Evolutionary conservation across 2,329 filamentous ascomycete species (phyloP), one percentile per base, ranked within the genome.

Genomic region (Apiospora hydei): DNA sequence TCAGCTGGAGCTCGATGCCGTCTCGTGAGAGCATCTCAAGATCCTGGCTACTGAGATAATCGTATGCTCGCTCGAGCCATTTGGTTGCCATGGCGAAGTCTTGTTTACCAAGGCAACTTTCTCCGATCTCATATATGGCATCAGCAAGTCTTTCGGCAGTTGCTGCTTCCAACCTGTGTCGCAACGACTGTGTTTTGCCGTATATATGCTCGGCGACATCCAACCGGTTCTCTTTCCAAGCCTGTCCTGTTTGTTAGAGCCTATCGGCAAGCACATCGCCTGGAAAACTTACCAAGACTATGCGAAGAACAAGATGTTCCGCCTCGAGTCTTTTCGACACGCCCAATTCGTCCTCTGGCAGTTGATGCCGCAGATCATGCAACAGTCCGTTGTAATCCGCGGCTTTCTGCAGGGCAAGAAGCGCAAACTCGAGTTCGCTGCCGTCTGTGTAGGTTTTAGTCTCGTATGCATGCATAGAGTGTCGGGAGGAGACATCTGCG

Each of bases 131-230:
- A 74, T 91, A 93, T 10, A 95, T 85, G 2, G 92, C 83, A 76
- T 94, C 91, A 4, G 91, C 88, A 61, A 95, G 82, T 49, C 84
- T 85, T 79, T 95, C 92, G 1, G 87, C 85, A 1, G 86, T 86
- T 2, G 81, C 74, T 0, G 86, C 80, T 61, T 91, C 86, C 2
- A 89, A 79, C 0, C 70, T 77, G 30, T 77, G 77, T 49, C 76
- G 80, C 13, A 82, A 80, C n/a, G 73, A 82, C 76, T 83, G 82
- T 1, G 89, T 82, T 76, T 93, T 93, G 47, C 81, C 82, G 80
- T 92, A 95, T 85, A 96, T 90, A 80, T 94, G 90, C 71, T 97
- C 94, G 41, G 94, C 93, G 67, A 95, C 88, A 72, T 96, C 93
- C 18, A 93, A 85, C 53, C 92, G 89, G 53, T 89, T 86, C 78